Evolutionary conservation across 345 rosid genomes (phyloP), one percentile per base, ranked within the genome.

Genomic region (Draba incana): DNA sequence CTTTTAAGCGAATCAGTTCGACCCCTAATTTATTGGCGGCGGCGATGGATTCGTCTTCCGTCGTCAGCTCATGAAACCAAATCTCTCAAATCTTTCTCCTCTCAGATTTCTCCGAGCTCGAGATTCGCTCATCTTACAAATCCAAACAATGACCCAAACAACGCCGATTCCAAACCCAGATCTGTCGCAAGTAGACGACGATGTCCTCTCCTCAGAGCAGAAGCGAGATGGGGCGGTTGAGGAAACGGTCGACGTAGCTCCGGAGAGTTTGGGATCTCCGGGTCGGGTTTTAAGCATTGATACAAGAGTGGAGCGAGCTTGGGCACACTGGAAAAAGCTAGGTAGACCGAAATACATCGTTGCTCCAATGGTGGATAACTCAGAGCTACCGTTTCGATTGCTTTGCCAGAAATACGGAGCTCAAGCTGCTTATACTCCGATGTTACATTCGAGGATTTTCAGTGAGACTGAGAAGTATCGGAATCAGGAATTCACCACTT

Each of bases 351-450:
- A 83, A 79, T 77, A 78, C 23, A 75, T 91, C 0, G 98, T 91
- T 13, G 99, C 98, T 16, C 97, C 98, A n/a, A 92, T 94, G 98
- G 99, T 91, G 56, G 99, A 94, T 66, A 94, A 94, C 75, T 94
- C 98, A 4, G 99, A 89, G 86, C 89, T 94, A 8, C 99, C 98
- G 12, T 91, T 91, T 80, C 78, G 99, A 54, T 77, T 94, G 92
- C 98, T 94, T 4, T 94, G 98, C 16, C 82, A 90, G 33, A 89
- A 88, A 80, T 91, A 85, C 62, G 98, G 99, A 6, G 99, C 99
- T 25, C 81, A 83, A 25, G 98, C 96, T 31, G 99, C 97, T 3
- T 91, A 91, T 44, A 89, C 97, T 11, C 99, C 97, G 3, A 94
- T 94, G 98, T 75, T 94, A 50, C 99, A 94, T 81, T 91, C 98